phyloP scores from a whole-genome alignment of 2,329 filamentous ascomycete species.

The Podosphaera xanthii region DNA sequence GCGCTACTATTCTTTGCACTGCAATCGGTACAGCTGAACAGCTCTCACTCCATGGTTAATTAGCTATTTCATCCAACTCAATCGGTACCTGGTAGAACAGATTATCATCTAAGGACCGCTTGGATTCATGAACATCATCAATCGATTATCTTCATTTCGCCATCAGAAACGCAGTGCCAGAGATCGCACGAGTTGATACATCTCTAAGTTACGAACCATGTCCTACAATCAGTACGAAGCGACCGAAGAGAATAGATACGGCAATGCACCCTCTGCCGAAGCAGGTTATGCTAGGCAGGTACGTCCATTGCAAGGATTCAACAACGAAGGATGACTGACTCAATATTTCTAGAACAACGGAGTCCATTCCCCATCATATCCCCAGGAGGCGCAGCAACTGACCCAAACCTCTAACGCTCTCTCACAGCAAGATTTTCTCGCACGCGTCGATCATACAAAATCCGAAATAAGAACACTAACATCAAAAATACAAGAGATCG shows the following conservation, averaged over 20 bases:
- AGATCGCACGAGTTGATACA: background rate
- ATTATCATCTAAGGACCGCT: too few species aligned
- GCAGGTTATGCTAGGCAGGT: slow-evolving; percentile 6
- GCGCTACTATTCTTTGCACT: too few species aligned
- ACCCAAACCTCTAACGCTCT: slow-evolving; percentile 20
- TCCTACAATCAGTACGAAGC: slow-evolving; percentile 38
- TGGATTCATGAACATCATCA: too few species aligned
- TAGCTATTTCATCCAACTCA: too few species aligned
- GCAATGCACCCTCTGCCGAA: slow-evolving; percentile 24
- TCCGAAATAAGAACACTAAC: slow-evolving; percentile 43
- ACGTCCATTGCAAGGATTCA: background rate
- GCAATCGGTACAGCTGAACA: too few species aligned
- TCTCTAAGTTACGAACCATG: slow-evolving; percentile 20
- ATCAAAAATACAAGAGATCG: slow-evolving; percentile 43
- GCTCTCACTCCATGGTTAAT: too few species aligned
- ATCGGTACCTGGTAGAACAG: too few species aligned
- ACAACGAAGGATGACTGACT: background rate
- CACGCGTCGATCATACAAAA: slow-evolving; percentile 42
- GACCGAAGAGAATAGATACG: slow-evolving; percentile 33
- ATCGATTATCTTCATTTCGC: too few species aligned
- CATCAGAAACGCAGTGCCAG: too few species aligned
- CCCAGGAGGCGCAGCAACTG: background rate
- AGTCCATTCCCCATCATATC: slow-evolving; percentile 11
- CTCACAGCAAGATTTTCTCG: slow-evolving; percentile 43
- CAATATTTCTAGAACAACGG: slow-evolving; percentile 6